Conservation (phyloP, 2,329 filamentous ascomycete genomes). For the Sordariomycetes sp. region DNA sequence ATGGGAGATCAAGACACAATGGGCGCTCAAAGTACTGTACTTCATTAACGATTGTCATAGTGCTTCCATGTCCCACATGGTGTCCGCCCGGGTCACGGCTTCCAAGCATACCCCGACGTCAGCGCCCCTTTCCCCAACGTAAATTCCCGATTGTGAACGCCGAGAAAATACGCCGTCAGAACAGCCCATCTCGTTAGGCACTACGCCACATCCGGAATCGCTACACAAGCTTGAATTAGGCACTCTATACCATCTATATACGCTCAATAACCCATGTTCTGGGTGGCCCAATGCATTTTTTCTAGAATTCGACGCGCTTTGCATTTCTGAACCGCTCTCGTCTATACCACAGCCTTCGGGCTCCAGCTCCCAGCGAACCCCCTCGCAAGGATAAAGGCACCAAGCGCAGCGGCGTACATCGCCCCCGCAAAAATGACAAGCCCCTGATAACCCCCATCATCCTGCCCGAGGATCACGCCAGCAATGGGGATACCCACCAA, state of each 20-base stretch:
- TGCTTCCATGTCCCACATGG: no score
- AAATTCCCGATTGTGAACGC: no score
- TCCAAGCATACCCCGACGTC: no score
- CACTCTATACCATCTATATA: background rate
- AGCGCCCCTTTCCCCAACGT: no score
- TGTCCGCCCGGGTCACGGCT: no score
- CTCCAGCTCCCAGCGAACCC: background rate
- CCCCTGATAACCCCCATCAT: slow-evolving; percentile 33
- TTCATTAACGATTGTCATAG: no score
- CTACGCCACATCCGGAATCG: no score
- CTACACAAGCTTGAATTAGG: no score
- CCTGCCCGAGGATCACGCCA: slow-evolving; percentile 33
- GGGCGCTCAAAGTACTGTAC: no score
- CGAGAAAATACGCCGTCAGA: no score
- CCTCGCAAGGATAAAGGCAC: background rate
- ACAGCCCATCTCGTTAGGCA: no score
- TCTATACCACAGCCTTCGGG: background rate
- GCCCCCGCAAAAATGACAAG: slow-evolving; percentile 27
- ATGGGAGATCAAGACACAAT: no score
- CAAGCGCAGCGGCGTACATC: background rate
- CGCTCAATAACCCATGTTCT: background rate
- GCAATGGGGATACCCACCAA: slow-evolving; percentile 46
- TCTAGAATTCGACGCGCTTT: background rate
- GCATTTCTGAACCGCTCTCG: background rate
- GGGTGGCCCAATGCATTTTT: background rate